Evolutionary conservation across 1,139 yeast species (phyloP).

Genomic region (Kurtzmaniella natalensis): DNA sequence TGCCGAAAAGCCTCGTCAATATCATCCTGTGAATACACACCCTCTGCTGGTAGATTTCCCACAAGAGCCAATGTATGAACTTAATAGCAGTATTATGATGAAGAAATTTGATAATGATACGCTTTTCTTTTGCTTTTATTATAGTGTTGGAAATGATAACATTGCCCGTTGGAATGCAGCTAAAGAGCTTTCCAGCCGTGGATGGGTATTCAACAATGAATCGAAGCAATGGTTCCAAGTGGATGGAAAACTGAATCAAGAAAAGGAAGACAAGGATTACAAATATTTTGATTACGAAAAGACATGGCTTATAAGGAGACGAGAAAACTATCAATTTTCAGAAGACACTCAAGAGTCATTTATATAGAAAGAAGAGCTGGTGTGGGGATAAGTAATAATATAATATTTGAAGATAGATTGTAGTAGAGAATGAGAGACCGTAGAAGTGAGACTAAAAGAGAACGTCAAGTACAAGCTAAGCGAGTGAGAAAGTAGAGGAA

Average conservation of each 20-base stretch:
- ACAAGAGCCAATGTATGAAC: slow-evolving; percentile 72
- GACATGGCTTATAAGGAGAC: slow-evolving; percentile 83
- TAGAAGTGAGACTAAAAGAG: too few relatives aligned
- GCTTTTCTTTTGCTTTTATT: slow-evolving; percentile 87
- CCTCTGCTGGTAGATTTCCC: slow-evolving; percentile 93
- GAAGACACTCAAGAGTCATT: slow-evolving; percentile 20
- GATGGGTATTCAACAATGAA: slow-evolving; percentile 82
- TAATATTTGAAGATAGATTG: too few relatives aligned
- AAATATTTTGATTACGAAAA: slow-evolving; percentile 88
- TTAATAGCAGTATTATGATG: slow-evolving; percentile 50
- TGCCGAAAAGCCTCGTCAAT: slow-evolving; percentile 80
- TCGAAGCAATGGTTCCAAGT: slow-evolving; percentile 77
- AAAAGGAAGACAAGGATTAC: slow-evolving; percentile 45
- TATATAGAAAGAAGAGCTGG: slow-evolving; percentile 3
- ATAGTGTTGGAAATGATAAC: slow-evolving; percentile 42
- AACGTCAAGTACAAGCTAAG: too few relatives aligned
- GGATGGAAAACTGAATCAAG: slow-evolving; percentile 43
- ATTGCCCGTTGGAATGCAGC: slow-evolving; percentile 73
- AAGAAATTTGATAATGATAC: slow-evolving; percentile 83
- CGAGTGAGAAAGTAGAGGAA: too few relatives aligned
- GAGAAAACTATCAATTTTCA: slow-evolving; percentile 53
- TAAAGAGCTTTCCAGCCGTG: slow-evolving; percentile 70
- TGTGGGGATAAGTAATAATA: too few relatives aligned
- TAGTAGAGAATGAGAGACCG: too few relatives aligned
- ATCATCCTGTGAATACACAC: slow-evolving; percentile 78